Evolutionary conservation across 495 filamentous ascomycete species (phyloP), one percentile per base, ranked within the genome.

Genomic region (Tetracladium setigerum): DNA sequence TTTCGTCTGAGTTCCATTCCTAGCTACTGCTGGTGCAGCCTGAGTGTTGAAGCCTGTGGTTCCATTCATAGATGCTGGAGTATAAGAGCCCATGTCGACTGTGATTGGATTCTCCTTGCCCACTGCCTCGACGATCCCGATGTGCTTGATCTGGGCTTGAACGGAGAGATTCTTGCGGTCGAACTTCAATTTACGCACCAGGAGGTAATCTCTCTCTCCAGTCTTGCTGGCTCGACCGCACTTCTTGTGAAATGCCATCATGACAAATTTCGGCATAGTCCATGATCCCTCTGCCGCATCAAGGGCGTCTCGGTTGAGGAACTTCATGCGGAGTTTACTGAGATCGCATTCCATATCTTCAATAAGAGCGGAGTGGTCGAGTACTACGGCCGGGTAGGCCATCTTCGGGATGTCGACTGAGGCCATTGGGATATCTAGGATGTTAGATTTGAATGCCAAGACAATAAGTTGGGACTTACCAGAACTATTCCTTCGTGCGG

Each of bases 241-340:
- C 19, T 40, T 40, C n/a, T 40, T 18, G 17, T 40, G 38, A 18
- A 40, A 40, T 12, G 38, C 38, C 38, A 40, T 40, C 38, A 40
- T 15, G 14, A 40, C 17, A 12, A 40, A 40, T 22, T 40, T 40
- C 2, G 38, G 38, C 38, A 40, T 40, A 5, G 38, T 40, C 38
- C 38, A 40, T 40, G 38, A 40, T 40, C 11, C 17, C 17, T 40
- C 18, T 14, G 38, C 38, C 4, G 17, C 38, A 4, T 19, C 12
- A 40, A 40, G 38, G 3, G 38, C 38, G 12, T 19, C 19, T 14
- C 38, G 13, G 17, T 40, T 14, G 17, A 40, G 38, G 14, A 40
- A 40, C 17, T 40, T 40, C 38, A 40, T 16, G 11, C 17, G 38
- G 12, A 40, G 38, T 19, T 14, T 40, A 5, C 2, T 12, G 13